phyloP scores from a whole-genome alignment of 192 early-diverging fungal genomes.

The Mortierella alpina region DNA sequence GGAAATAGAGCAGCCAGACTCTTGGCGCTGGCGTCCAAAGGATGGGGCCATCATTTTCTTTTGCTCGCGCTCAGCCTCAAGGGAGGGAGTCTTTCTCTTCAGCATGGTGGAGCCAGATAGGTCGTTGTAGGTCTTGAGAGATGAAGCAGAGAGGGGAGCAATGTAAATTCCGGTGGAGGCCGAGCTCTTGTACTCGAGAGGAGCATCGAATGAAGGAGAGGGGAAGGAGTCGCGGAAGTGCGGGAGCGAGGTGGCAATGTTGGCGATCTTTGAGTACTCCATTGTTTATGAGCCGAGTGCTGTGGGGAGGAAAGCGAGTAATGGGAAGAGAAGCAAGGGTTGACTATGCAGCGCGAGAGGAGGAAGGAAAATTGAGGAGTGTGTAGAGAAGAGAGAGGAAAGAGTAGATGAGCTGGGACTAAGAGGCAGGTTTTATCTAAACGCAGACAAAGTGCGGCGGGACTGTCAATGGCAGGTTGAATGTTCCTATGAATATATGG shows the following conservation, averaged over 20 bases:
- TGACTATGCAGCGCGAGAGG: not conserved
- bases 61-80: not conserved
- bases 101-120: slow-evolving; percentile 1
- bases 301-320: not conserved
- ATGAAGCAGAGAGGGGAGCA: slow-evolving; percentile 34
- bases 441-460: not conserved
- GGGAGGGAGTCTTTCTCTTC: slow-evolving; percentile 13
- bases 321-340: not conserved
- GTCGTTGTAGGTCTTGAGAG: slow-evolving; percentile 27
- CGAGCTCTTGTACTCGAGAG: not conserved
- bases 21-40: slow-evolving; percentile 33
- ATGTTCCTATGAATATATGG: not conserved
- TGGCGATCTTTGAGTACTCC: slow-evolving; percentile 33
- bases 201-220: slow-evolving; percentile 1
- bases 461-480: not conserved
- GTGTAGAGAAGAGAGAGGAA: not conserved
- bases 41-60: slow-evolving; percentile 21
- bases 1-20: slow-evolving; percentile 35
- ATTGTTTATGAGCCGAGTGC: not conserved
- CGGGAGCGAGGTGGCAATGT: slow-evolving; percentile 22
- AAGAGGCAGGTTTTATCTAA: not conserved
- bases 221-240: slow-evolving; percentile 35
- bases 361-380: not conserved
- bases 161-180: slow-evolving; percentile 7
- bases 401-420: not conserved